Evolutionary conservation across 805 yeast species (phyloP), one percentile per base, ranked within the genome.

Genomic region (Grigorovia humatica): DNA sequence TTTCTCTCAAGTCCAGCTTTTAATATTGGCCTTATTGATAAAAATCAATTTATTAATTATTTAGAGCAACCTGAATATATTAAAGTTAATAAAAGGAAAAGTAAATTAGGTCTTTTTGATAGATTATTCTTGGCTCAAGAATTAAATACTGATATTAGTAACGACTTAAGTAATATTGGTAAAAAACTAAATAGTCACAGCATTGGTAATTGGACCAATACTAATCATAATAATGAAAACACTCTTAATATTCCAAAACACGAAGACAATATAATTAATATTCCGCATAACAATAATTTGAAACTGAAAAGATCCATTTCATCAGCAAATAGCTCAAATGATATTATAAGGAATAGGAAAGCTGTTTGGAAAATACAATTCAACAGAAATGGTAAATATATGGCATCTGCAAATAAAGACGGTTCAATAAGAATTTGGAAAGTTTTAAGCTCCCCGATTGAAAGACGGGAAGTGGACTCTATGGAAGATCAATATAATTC

Each of bases 321-420:
- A 27, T 29, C 38, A 15, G 5, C 47, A 44, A 44, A 11, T 32
- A 32, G 38, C 9, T 11, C 47, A 30, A 44, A 44, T 44, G 19
- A 44, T 15, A 23, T 41, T 3, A 49, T 44, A 15, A 47, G 35
- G 15, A 32, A 43, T 15, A 13, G 17, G 30, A 44, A 44, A 46
- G 85, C 93, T 13, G 74, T 86, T n/a, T 87, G 89, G 78, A 77
- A 80, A 9, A 71, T 85, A 71, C 77, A 80, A 59, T 90, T 90
- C 67, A 81, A 86, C 52, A 66, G 67, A 12, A 95, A 90, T 67
- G 97, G 97, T 11, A 82, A 80, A 65, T 88, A 75, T 63, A 67
- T 90, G 59, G 96, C 96, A 0, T 78, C 85, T 1, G 96, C 91
- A 0, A 95, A 96, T 18, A 80, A 85, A 58, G 89, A 86, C 61